phyloP scores from a whole-genome alignment of 441 rosid genomes.

The Cnidoscolus chayamansa region DNA sequence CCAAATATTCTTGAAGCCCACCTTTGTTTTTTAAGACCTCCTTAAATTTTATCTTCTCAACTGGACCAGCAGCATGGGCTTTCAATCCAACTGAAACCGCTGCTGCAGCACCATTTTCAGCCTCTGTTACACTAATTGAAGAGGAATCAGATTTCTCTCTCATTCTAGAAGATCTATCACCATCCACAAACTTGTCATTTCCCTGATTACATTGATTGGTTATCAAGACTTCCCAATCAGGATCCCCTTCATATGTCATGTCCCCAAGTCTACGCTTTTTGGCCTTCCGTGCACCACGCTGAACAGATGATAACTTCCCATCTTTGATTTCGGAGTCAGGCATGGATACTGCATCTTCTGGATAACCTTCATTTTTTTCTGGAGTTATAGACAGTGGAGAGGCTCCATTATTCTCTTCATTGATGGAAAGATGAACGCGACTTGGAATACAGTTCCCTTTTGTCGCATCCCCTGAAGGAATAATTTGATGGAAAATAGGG shows the following conservation, averaged over 20 bases:
- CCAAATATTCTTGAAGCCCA: constrained; percentile 91
- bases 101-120: constrained; percentile 54
- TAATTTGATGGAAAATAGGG: constrained; percentile 26
- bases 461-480: constrained; percentile 33
- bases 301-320: constrained; percentile 45
- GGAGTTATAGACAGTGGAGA: constrained; percentile 46
- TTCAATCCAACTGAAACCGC: constrained; percentile 91
- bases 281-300: constrained; percentile 57
- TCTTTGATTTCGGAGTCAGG: constrained; percentile 59
- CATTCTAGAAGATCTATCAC: constrained; percentile 55
- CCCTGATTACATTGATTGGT: constrained; percentile 65
- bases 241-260: constrained; percentile 95
- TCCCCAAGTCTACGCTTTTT: constrained; percentile 79
- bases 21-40: constrained; percentile 90
- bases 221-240: constrained; percentile 72
- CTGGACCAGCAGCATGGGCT: constrained; percentile 74
- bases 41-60: constrained; percentile 91
- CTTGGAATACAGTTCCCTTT: constrained; percentile 32
- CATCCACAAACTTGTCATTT: constrained; percentile 45
- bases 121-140: constrained; percentile 40
- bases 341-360: constrained; percentile 52
- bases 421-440: constrained; percentile 29
- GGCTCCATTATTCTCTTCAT: constrained; percentile 43
- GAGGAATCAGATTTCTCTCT: constrained; percentile 65
- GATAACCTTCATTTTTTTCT: constrained; percentile 54